Percentiles rank a stretch among this genome's conserved stretches.
These are phyloP conservation scores for Lepidopterella palustris DNA, from an alignment of 495 filamentous ascomycete genomes.

Conservation along the genomic window DNA sequence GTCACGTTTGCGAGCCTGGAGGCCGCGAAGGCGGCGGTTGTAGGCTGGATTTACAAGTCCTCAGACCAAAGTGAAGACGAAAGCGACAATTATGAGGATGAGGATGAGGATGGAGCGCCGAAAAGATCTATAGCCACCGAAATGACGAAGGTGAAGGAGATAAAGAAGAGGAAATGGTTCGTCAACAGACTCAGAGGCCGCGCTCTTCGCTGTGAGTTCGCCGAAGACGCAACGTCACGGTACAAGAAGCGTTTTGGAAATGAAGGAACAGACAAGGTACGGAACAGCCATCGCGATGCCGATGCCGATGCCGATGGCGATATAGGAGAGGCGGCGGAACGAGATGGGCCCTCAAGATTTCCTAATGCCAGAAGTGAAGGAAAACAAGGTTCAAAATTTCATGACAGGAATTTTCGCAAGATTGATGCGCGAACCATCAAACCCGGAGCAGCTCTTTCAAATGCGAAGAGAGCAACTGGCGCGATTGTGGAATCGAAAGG, in stretches of 20 bases:
- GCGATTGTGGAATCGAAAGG: constrained; percentile 74
- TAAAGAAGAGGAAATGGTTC: constrained; percentile 65
- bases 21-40: constrained; percentile 69
- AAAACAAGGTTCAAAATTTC: constrained; percentile 5
- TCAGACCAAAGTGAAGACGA: constrained; percentile 31
- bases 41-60: constrained; percentile 57
- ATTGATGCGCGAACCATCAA: constrained; percentile 32
- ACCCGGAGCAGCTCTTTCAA: constrained; percentile 41
- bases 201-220: constrained; percentile 79
- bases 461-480: constrained; percentile 54
- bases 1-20: constrained; percentile 77
- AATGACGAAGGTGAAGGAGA: constrained; percentile 45
- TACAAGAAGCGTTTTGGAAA: constrained; percentile 93
- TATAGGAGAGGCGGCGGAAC: constrained; percentile 1
- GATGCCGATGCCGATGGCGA: constrained; percentile 26
- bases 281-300: constrained; percentile 18
- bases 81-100: constrained; percentile 35
- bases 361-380: not conserved
- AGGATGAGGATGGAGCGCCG: constrained; percentile 31
- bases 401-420: constrained; percentile 16
- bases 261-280: constrained; percentile 44
- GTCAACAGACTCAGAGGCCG: constrained; percentile 74
- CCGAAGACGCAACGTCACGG: constrained; percentile 76
- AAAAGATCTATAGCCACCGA: not conserved
- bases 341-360: not conserved